A percentile compares a stretch with the other conserved stretches of the same genome.
Evolutionary conservation across 176 grass and related monocot genomes (phyloP).

Genomic region (Alloteropsis semialata): DNA sequence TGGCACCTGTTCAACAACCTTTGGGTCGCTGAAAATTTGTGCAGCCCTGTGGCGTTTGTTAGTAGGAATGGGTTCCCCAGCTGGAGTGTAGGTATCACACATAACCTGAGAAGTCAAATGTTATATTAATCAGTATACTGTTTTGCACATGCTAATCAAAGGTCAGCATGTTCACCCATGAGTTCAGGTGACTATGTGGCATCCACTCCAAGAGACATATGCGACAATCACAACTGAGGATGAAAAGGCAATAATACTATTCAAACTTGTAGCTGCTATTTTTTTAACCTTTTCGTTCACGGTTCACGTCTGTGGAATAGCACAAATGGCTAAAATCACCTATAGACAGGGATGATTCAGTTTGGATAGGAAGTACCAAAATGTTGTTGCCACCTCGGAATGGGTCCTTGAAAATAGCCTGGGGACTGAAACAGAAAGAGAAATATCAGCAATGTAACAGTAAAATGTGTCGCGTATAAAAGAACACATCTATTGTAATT

Average conservation of each 20-base stretch:
- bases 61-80: conserved; percentile 73
- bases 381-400: conserved; percentile 98
- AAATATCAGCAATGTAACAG: conserved; percentile 3
- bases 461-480: background rate
- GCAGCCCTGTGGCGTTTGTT: conserved; percentile 74
- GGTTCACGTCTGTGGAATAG: background rate
- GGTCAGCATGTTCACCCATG: background rate
- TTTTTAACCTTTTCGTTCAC: background rate
- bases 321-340: background rate
- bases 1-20: conserved; percentile 74
- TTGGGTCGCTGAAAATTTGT: conserved; percentile 73
- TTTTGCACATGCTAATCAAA: background rate
- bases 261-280: background rate
- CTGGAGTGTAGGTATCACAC: conserved; percentile 76
- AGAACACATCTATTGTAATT: background rate
- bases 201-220: background rate
- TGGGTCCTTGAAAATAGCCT: conserved; percentile 97
- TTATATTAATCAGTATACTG: background rate
- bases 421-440: conserved; percentile 51
- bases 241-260: background rate
- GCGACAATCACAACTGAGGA: background rate
- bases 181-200: background rate
- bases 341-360: background rate
- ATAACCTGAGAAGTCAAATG: conserved; percentile 50
- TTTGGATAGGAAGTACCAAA: conserved; percentile 47